These are phyloP conservation scores for Mycena epipterygia DNA, from an alignment of 768 basidiomycete genomes.

Conservation along the genomic window DNA sequence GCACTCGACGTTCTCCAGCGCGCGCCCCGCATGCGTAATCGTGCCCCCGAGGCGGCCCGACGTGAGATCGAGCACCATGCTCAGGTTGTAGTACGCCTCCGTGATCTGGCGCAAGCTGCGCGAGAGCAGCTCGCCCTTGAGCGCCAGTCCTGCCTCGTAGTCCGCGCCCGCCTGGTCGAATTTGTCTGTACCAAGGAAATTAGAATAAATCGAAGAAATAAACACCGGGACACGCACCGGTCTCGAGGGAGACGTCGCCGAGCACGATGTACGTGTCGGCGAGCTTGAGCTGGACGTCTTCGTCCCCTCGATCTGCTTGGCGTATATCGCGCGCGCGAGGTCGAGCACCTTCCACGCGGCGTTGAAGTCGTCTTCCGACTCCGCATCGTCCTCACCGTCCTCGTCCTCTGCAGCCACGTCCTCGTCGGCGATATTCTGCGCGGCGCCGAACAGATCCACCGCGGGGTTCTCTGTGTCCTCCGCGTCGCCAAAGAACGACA, in stretches of 20 bases:
- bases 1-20: conserved; percentile 81
- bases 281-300: too few relatives aligned
- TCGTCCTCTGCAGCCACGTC: too few relatives aligned
- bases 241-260: too few relatives aligned
- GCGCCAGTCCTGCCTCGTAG: conserved; percentile 80
- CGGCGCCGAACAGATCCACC: conserved; percentile 27
- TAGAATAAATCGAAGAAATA: neutral
- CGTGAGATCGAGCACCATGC: conserved; percentile 93
- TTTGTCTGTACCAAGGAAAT: conserved; percentile 73
- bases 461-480: conserved; percentile 62
- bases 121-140: conserved; percentile 83
- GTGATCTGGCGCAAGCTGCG: conserved; percentile 92
- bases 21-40: conserved; percentile 83
- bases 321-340: too few relatives aligned
- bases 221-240: too few relatives aligned
- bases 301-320: too few relatives aligned
- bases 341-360: too few relatives aligned
- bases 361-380: too few relatives aligned
- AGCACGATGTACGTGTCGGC: too few relatives aligned
- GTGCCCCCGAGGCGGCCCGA: too few relatives aligned
- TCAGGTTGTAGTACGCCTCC: conserved; percentile 94
- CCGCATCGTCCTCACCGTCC: too few relatives aligned
- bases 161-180: conserved; percentile 96
- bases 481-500: conserved; percentile 87
- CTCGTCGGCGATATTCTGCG: conserved; percentile 56